phyloP scores from a whole-genome alignment of 345 rosid species.

The Citrus maxima region DNA sequence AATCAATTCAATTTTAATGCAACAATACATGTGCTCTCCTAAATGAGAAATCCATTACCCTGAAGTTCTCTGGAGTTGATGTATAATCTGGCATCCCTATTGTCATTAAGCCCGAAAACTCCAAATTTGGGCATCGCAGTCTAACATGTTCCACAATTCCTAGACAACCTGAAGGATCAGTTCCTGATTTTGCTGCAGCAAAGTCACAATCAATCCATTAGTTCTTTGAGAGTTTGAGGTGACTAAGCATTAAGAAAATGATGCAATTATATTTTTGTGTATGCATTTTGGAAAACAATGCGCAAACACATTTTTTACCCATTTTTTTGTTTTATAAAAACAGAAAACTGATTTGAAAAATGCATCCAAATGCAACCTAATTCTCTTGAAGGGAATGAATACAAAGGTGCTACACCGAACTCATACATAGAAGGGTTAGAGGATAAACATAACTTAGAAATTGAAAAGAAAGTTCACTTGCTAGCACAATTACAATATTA shows the following conservation, averaged over 20 bases:
- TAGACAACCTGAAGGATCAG: constrained; percentile 68
- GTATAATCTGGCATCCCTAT: constrained; percentile 90
- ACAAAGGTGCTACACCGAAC: background rate
- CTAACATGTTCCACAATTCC: constrained; percentile 72
- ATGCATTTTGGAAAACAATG: too few species aligned
- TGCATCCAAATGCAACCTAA: background rate
- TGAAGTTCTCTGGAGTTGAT: constrained; percentile 88
- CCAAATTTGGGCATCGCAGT: constrained; percentile 59
- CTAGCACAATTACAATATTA: background rate
- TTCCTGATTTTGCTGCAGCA: constrained; percentile 82
- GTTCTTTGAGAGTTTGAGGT: background rate
- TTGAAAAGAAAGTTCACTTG: background rate
- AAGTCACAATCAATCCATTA: constrained; percentile 15
- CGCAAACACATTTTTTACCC: too few species aligned
- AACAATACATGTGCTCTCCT: background rate
- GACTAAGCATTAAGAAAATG: background rate
- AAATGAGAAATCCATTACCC: constrained; percentile 37
- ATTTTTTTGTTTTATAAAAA: too few species aligned
- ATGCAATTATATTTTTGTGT: background rate
- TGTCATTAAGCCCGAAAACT: constrained; percentile 88
- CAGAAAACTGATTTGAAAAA: too few species aligned
- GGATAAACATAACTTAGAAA: background rate
- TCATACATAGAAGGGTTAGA: background rate
- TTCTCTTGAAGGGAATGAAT: background rate
- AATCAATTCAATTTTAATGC: background rate